Conservation (phyloP, 164 flowering plant genomes). For the Liquidambar formosana region DNA sequence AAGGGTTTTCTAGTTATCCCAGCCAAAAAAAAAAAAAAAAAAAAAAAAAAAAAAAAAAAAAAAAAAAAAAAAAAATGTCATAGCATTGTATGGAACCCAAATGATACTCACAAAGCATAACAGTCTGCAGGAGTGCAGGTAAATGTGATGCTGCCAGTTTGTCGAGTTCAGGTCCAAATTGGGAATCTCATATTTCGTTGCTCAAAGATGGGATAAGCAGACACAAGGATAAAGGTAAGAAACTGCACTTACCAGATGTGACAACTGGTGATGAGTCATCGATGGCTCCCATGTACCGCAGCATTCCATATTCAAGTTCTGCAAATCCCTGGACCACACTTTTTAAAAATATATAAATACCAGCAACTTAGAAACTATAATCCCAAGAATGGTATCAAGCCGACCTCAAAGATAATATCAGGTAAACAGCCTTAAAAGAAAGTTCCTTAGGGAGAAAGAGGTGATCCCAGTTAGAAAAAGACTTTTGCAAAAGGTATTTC, state of each 20-base stretch:
- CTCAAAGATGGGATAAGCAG: neutral
- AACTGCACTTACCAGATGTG: constrained; percentile 57
- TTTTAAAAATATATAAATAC: neutral
- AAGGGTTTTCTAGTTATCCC: no score
- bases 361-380: neutral
- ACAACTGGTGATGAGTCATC: constrained; percentile 75
- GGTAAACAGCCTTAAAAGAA: neutral
- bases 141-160: no score
- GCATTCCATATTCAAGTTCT: constrained; percentile 92
- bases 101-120: no score
- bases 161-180: no score
- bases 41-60: no score
- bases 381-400: no score
- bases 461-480: neutral
- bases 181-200: neutral
- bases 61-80: no score
- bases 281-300: constrained; percentile 89
- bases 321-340: constrained; percentile 73
- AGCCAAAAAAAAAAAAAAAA: no score
- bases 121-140: no score
- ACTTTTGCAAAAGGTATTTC: no score
- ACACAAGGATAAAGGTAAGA: neutral
- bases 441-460: neutral
- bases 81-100: no score
- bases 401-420: no score